Conservation (phyloP, 371 early-diverging fungal species). For the Mucor sp. region DNA sequence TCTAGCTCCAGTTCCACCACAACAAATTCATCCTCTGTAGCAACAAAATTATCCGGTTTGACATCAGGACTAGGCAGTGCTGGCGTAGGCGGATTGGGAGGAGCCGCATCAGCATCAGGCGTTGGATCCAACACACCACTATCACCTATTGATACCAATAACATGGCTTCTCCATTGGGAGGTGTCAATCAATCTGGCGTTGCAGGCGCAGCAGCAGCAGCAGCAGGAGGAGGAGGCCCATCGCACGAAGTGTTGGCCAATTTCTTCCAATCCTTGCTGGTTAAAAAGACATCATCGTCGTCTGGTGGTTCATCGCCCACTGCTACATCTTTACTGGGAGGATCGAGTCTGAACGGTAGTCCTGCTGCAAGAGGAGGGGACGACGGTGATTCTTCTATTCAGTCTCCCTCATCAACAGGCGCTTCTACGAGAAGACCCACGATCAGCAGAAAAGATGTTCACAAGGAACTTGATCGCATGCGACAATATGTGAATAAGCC, state of each 20-base stretch:
- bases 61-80: neutral
- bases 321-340: constrained; percentile 15
- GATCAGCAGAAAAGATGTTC: constrained; percentile 52
- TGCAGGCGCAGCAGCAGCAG: constrained; percentile 10
- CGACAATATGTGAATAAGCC: constrained; percentile 38
- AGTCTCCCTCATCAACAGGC: constrained; percentile 13
- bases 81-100: neutral
- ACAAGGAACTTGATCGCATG: constrained; percentile 54
- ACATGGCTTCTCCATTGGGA: neutral
- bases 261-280: constrained; percentile 86
- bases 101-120: neutral
- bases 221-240: constrained; percentile 19
- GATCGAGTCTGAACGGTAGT: constrained; percentile 10
- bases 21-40: neutral
- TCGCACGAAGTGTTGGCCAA: constrained; percentile 80
- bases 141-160: constrained; percentile 14
- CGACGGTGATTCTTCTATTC: neutral
- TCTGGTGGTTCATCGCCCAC: constrained; percentile 20
- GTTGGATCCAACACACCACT: constrained; percentile 12
- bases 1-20: neutral
- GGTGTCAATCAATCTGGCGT: constrained; percentile 6
- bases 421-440: constrained; percentile 26
- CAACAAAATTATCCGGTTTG: neutral
- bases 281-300: constrained; percentile 54
- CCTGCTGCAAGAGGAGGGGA: neutral